Evolutionary conservation across 495 filamentous ascomycete species (phyloP).

Genomic region (Neurospora sp.): DNA sequence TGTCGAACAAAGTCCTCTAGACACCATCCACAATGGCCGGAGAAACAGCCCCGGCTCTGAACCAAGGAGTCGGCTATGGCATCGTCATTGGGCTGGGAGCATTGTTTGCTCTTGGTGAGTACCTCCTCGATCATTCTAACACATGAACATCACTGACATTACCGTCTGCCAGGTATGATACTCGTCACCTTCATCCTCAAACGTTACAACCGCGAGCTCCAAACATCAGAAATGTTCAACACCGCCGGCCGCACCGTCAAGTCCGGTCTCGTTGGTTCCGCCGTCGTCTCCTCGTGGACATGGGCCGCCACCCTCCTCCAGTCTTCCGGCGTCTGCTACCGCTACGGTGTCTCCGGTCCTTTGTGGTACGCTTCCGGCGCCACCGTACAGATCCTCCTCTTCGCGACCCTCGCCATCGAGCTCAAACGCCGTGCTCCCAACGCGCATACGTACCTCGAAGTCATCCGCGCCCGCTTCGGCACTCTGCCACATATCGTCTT

Average conservation of each 20-base stretch:
- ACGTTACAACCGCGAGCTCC: constrained; percentile 84
- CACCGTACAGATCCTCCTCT: constrained; percentile 72
- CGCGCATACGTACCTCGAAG: constrained; percentile 80
- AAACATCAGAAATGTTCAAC: constrained; percentile 96
- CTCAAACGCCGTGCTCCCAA: constrained; percentile 80
- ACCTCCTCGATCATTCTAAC: not conserved
- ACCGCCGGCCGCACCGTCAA: constrained; percentile 93
- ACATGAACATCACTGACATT: constrained; percentile 1
- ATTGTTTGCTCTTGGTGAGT: constrained; percentile 66
- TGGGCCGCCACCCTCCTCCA: constrained; percentile 82
- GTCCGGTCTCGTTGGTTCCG: constrained; percentile 84
- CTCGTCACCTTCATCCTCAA: constrained; percentile 70
- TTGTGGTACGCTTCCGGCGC: constrained; percentile 75
- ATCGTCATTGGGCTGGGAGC: constrained; percentile 70
- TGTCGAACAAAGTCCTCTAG: not conserved
- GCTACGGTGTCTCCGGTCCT: constrained; percentile 85
- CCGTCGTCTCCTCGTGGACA: constrained; percentile 94
- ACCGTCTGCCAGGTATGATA: constrained; percentile 27
- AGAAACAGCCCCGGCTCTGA: constrained; percentile 42
- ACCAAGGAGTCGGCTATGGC: constrained; percentile 69
- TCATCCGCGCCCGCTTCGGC: constrained; percentile 47
- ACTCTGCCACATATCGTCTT: constrained; percentile 62
- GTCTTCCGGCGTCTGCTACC: constrained; percentile 79
- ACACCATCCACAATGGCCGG: not conserved
- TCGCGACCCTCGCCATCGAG: constrained; percentile 89